These are phyloP conservation scores for Chlamydomonas sp. DNA, from an alignment of 139 green algal genomes.

Conservation along the genomic window DNA sequence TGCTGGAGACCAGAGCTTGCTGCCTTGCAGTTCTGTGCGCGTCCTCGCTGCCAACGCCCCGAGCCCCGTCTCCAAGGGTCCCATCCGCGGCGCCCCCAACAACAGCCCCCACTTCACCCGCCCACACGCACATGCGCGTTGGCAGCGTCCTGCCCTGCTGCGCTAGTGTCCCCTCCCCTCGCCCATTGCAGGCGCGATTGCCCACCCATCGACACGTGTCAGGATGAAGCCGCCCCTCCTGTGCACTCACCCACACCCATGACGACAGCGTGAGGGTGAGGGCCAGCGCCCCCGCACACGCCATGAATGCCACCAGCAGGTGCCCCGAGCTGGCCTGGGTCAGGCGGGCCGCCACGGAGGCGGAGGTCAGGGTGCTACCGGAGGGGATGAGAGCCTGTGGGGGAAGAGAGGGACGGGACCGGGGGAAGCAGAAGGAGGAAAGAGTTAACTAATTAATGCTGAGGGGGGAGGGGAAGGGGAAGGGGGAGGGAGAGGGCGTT, in stretches of 20 bases:
- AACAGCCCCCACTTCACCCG: no score
- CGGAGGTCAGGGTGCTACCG: not conserved
- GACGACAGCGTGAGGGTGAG: constrained; percentile 15
- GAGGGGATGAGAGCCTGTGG: constrained; percentile 5
- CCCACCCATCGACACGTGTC: not conserved
- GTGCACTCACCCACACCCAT: constrained; percentile 2
- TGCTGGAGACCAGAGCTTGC: no score
- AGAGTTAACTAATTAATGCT: not conserved
- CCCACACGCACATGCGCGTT: no score
- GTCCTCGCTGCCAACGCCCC: no score
- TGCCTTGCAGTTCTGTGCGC: no score
- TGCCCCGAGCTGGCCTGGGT: constrained; percentile 25
- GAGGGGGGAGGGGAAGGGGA: no score
- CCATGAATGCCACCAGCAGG: constrained; percentile 22
- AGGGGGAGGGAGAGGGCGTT: no score
- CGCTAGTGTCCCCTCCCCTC: not conserved
- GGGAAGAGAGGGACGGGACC: not conserved
- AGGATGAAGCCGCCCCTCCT: not conserved
- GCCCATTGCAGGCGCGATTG: not conserved
- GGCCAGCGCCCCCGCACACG: not conserved
- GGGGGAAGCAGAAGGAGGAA: no score
- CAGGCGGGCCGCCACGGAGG: constrained; percentile 24
- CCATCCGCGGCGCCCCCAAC: no score
- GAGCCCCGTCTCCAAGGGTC: no score
- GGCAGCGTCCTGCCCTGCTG: no score